Evolutionary conservation across 257 asterid species (phyloP).

Genomic region (Anisodus tanguticus): DNA sequence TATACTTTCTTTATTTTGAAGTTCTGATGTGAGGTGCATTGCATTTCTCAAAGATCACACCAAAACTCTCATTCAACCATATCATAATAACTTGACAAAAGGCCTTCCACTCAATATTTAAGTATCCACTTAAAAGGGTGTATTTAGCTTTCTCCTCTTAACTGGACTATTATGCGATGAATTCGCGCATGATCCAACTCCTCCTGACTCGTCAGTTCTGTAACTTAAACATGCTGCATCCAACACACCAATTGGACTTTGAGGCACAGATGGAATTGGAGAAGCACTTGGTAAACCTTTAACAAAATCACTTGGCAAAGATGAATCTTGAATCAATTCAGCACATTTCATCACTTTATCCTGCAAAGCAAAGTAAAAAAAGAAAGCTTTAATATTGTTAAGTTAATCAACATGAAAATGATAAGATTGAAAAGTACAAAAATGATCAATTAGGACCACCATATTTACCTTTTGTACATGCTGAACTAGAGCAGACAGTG

Average conservation of each 20-base stretch:
- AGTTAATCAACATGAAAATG: conserved; percentile 25
- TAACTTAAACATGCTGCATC: conserved; percentile 31
- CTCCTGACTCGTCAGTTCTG: conserved; percentile 41
- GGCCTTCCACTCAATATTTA: conserved; percentile 4
- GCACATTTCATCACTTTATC: conserved; percentile 45
- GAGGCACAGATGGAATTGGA: conserved; percentile 38
- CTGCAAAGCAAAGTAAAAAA: conserved; percentile 31
- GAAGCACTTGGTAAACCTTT: conserved; percentile 30
- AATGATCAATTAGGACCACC: conserved; percentile 35
- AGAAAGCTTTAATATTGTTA: too few relatives aligned
- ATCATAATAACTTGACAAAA: conserved; percentile 19
- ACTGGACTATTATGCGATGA: conserved; percentile 41
- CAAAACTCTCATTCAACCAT: conserved; percentile 30
- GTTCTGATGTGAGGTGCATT: background rate
- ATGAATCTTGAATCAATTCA: conserved; percentile 36
- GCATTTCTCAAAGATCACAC: conserved; percentile 27
- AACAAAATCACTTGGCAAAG: conserved; percentile 26
- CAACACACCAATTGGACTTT: conserved; percentile 49
- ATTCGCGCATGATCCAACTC: conserved; percentile 41
- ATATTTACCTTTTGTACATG: conserved; percentile 44
- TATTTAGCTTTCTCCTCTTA: conserved; percentile 46
- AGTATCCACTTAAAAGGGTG: conserved; percentile 25
- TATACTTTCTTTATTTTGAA: conserved; percentile 15
- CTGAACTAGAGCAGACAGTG: conserved; percentile 39
- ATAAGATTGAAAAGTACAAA: background rate